A percentile compares a stretch with the other conserved stretches of the same genome.
phyloP scores from a whole-genome alignment of 805 yeast genomes.

The Myxozyma geophila region DNA sequence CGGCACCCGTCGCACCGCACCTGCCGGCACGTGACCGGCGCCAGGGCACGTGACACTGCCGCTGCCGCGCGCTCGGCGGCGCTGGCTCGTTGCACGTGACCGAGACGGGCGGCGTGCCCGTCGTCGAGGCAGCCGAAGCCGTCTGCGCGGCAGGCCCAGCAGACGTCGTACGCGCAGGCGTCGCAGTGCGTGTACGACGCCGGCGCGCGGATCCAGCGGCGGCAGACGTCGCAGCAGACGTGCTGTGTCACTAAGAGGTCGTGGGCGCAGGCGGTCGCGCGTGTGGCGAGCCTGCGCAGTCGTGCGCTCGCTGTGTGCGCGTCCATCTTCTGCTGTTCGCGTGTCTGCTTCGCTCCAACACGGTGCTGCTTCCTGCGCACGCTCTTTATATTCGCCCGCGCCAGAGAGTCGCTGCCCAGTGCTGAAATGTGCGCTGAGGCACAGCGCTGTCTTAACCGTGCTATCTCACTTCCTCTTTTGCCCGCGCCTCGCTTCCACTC shows the following conservation, averaged over 20 bases:
- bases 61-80: neutral
- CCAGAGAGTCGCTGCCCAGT: no score
- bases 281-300: no score
- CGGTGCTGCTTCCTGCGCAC: no score
- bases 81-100: neutral
- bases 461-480: no score
- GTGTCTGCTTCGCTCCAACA: no score
- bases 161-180: neutral
- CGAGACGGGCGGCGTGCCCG: neutral
- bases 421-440: no score
- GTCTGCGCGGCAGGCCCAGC: neutral
- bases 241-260: neutral
- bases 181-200: neutral
- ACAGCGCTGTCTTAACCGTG: no score
- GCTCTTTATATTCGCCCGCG: no score
- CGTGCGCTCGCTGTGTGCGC: no score
- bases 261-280: no score
- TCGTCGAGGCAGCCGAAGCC: conserved; percentile 13
- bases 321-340: no score
- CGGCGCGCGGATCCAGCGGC: neutral
- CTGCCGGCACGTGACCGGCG: neutral
- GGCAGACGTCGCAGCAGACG: conserved; percentile 3
- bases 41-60: neutral
- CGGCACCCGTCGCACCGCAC: conserved; percentile 5
- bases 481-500: no score